Evolutionary conservation across 1,139 yeast species (phyloP).

Genomic region (Trichomonascaceae sp.): DNA sequence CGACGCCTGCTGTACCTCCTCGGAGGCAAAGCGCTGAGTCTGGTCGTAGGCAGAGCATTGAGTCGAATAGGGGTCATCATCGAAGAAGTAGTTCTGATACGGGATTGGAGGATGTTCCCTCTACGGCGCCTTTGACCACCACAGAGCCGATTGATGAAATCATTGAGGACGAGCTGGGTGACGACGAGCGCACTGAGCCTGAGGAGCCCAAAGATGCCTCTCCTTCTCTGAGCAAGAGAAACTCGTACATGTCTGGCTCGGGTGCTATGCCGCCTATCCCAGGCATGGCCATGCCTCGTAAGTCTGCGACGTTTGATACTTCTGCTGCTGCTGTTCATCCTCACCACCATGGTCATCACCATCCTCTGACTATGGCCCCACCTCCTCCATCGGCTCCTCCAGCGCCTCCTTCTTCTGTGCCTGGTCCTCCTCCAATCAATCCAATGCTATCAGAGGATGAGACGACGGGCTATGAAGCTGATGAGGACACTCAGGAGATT

Average conservation of each 20-base stretch:
- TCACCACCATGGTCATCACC: slow-evolving; percentile 2
- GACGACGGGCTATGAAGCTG: slow-evolving; percentile 39
- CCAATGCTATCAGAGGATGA: slow-evolving; percentile 17
- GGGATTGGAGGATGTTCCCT: too few species aligned
- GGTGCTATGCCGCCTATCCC: slow-evolving; percentile 20
- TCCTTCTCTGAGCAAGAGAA: slow-evolving; percentile 7
- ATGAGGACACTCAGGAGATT: slow-evolving; percentile 37
- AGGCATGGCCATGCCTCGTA: slow-evolving; percentile 4
- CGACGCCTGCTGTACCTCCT: background rate
- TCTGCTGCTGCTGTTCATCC: background rate
- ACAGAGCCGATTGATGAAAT: slow-evolving; percentile 7
- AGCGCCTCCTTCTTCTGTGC: slow-evolving; percentile 3
- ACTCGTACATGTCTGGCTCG: slow-evolving; percentile 17
- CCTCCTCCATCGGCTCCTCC: slow-evolving; percentile 5
- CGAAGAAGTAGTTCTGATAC: background rate
- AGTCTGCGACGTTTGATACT: slow-evolving; percentile 2
- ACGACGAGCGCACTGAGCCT: slow-evolving; percentile 24
- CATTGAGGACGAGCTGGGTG: slow-evolving; percentile 20
- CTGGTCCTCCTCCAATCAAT: slow-evolving; percentile 6
- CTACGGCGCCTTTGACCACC: background rate
- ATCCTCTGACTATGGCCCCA: slow-evolving; percentile 2
- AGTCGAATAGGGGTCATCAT: background rate
- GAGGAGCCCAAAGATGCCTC: slow-evolving; percentile 13
- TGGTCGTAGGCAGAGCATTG: background rate
- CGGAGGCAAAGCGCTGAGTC: background rate